Evolutionary conservation across 805 yeast species (phyloP).

Genomic region (Torulaspora quercuum): DNA sequence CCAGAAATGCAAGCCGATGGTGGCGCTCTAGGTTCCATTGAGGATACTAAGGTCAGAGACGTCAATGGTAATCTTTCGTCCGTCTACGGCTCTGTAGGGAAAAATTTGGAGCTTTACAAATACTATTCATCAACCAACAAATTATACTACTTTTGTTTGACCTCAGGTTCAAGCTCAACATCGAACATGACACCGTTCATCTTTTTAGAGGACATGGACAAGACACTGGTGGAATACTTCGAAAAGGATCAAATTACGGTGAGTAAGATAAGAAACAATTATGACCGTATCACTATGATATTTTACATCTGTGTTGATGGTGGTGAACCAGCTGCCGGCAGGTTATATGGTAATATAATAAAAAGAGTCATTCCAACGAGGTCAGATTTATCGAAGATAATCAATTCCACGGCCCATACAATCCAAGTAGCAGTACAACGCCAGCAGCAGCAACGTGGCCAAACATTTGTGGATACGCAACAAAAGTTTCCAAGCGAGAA

Average conservation of each 20-base stretch:
- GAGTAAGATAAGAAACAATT: conserved; percentile 60
- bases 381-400: conserved; percentile 34
- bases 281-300: conserved; percentile 65
- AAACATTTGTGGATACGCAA: conserved; percentile 3
- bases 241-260: conserved; percentile 49
- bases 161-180: conserved; percentile 11
- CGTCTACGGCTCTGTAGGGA: conserved; percentile 19
- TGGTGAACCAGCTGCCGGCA: conserved; percentile 70
- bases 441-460: conserved; percentile 9
- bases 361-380: conserved; percentile 63
- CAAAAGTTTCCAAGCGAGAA: conserved; percentile 4
- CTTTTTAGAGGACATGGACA: conserved; percentile 49
- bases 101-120: conserved; percentile 24
- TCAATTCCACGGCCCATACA: conserved; percentile 38
- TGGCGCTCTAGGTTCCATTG: background rate
- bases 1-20: conserved; percentile 17
- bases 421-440: conserved; percentile 22
- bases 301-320: conserved; percentile 76
- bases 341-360: conserved; percentile 54
- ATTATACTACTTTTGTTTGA: conserved; percentile 29
- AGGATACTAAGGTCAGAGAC: background rate
- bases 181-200: conserved; percentile 56
- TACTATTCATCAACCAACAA: conserved; percentile 24
- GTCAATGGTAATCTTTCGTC: conserved; percentile 1
- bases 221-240: conserved; percentile 56